Evolutionary conservation across 805 yeast species (phyloP).

Genomic region (Yarrowia alimentaria): DNA sequence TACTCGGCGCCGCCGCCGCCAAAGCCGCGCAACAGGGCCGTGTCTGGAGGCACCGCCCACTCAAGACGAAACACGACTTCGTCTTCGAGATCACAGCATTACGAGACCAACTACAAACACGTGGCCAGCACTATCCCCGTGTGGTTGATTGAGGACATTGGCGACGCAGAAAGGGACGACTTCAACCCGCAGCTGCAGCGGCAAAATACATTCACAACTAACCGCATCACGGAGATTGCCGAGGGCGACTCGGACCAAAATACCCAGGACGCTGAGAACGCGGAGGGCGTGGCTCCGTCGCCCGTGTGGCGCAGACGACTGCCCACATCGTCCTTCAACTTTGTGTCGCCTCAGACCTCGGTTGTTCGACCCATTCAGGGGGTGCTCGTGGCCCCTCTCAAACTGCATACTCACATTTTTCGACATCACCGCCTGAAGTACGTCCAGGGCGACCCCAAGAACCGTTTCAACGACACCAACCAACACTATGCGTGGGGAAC

Average conservation of each 20-base stretch:
- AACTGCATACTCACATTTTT: conserved; percentile 26
- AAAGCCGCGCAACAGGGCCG: neutral
- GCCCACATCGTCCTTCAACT: conserved; percentile 23
- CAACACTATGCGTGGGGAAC: conserved; percentile 20
- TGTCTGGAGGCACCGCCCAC: neutral
- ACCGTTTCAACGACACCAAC: conserved; percentile 15
- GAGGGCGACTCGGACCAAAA: conserved; percentile 16
- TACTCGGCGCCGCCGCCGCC: neutral
- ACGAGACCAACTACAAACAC: conserved; percentile 28
- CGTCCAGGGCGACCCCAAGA: conserved; percentile 25
- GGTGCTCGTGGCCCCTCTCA: conserved; percentile 19
- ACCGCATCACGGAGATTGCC: neutral
- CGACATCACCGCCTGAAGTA: conserved; percentile 22
- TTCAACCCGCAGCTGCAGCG: neutral
- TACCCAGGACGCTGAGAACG: neutral
- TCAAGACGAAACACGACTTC: conserved; percentile 13
- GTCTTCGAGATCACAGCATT: conserved; percentile 6
- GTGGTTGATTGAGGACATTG: conserved; percentile 26
- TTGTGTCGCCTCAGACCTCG: conserved; percentile 5
- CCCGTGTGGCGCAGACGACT: conserved; percentile 1
- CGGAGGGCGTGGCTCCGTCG: neutral
- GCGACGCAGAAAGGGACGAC: conserved; percentile 25
- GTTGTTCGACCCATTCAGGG: conserved; percentile 8
- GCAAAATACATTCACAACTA: neutral
- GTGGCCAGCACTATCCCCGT: conserved; percentile 29